Conservation (phyloP, 495 filamentous ascomycete genomes). For the Aspergillus saccharolyticus region DNA sequence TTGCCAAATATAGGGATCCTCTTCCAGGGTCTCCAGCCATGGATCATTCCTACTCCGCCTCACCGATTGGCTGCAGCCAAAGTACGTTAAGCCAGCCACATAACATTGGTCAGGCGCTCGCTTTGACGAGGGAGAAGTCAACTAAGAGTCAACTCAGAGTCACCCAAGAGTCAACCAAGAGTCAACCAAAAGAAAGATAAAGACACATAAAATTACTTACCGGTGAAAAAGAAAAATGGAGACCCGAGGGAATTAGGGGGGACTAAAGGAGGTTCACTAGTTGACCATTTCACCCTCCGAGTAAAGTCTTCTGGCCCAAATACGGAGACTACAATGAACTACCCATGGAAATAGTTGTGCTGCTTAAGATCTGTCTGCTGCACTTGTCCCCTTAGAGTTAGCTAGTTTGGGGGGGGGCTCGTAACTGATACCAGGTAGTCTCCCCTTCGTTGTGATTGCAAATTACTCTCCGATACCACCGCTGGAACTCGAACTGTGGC, state of each 20-base stretch:
- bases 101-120: constrained; percentile 3
- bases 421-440: neutral
- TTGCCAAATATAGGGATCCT: constrained; percentile 12
- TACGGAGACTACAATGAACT: neutral
- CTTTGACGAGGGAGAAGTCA: neutral
- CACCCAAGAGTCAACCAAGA: too few relatives aligned
- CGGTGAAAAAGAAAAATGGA: neutral
- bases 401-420: constrained; percentile 4
- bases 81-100: constrained; percentile 13
- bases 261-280: neutral
- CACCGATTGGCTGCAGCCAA: constrained; percentile 10
- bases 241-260: neutral
- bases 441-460: neutral
- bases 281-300: neutral
- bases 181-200: too few relatives aligned
- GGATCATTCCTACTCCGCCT: constrained; percentile 4
- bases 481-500: neutral
- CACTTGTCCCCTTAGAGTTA: constrained; percentile 1
- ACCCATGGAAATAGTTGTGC: neutral
- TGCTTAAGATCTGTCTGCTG: constrained; percentile 2
- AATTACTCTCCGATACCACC: neutral
- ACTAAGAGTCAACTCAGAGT: too few relatives aligned
- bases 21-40: constrained; percentile 16
- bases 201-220: neutral
- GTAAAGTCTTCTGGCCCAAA: neutral